These are phyloP conservation scores for Dimargaris verticillata DNA, from an alignment of 192 early-diverging fungal genomes.

Conservation along the genomic window DNA sequence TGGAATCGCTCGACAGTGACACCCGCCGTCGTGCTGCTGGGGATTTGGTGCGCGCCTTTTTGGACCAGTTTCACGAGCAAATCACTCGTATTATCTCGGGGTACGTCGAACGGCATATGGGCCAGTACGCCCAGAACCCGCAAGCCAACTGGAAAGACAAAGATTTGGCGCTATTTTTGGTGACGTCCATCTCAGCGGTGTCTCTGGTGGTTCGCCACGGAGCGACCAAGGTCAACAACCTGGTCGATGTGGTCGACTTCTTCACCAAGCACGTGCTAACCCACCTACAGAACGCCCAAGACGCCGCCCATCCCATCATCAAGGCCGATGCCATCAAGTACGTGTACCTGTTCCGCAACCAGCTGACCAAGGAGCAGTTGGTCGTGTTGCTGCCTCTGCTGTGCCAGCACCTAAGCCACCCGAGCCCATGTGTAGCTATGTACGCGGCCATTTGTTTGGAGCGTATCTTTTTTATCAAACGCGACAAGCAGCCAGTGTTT, in stretches of 20 bases:
- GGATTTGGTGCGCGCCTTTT: slow-evolving; percentile 78
- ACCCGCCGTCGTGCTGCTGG: slow-evolving; percentile 84
- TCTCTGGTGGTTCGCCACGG: slow-evolving; percentile 63
- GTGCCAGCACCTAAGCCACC: slow-evolving; percentile 60
- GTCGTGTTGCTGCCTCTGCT: slow-evolving; percentile 59
- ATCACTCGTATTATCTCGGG: slow-evolving; percentile 67
- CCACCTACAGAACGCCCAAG: slow-evolving; percentile 60
- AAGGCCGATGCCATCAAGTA: slow-evolving; percentile 93
- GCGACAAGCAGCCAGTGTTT: slow-evolving; percentile 36
- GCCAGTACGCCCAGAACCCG: slow-evolving; percentile 56
- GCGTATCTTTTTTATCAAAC: slow-evolving; percentile 69
- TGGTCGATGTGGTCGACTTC: slow-evolving; percentile 69
- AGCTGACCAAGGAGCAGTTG: slow-evolving; percentile 71
- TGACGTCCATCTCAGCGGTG: slow-evolving; percentile 74
- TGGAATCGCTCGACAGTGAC: slow-evolving; percentile 82
- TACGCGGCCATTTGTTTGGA: slow-evolving; percentile 88
- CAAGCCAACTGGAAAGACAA: slow-evolving; percentile 78
- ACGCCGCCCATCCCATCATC: slow-evolving; percentile 63
- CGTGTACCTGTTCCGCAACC: slow-evolving; percentile 81
- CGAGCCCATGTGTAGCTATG: slow-evolving; percentile 71
- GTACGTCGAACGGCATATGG: slow-evolving; percentile 54
- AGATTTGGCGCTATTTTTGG: slow-evolving; percentile 85
- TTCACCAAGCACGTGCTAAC: slow-evolving; percentile 67
- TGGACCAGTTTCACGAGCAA: slow-evolving; percentile 72
- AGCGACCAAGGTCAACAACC: slow-evolving; percentile 66